Evolutionary conservation across 441 rosid genomes (phyloP).

Genomic region (Erysimum pusillum): DNA sequence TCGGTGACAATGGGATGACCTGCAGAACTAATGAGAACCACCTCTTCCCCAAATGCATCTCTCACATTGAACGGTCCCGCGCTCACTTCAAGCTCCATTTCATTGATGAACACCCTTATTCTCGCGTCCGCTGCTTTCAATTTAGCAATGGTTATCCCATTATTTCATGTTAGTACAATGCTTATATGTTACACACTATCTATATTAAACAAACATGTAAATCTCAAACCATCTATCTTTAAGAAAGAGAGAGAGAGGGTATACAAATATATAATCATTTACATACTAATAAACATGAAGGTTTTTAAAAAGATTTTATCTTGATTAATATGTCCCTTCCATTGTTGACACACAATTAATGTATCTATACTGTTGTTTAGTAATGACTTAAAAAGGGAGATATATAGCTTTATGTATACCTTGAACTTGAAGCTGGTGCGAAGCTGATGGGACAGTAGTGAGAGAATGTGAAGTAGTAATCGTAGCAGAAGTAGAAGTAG

Average conservation of each 20-base stretch:
- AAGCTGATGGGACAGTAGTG: conserved; percentile 58
- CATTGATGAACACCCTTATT: conserved; percentile 84
- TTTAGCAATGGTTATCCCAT: conserved; percentile 39
- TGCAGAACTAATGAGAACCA: conserved; percentile 69
- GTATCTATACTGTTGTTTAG: conserved; percentile 29
- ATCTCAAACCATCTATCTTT: not conserved
- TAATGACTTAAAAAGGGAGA: conserved; percentile 8
- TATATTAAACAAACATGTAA: conserved; percentile 2
- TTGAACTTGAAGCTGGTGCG: conserved; percentile 56
- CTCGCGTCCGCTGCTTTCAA: conserved; percentile 44
- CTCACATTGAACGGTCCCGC: conserved; percentile 79
- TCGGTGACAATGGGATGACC: conserved; percentile 86
- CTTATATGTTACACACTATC: conserved; percentile 16
- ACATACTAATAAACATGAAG: conserved; percentile 22
- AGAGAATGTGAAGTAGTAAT: conserved; percentile 48
- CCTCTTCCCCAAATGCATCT: conserved; percentile 90
- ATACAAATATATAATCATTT: conserved; percentile 11
- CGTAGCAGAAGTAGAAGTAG: conserved; percentile 44
- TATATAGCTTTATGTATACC: conserved; percentile 54
- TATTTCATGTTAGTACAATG: conserved; percentile 42
- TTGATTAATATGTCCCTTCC: conserved; percentile 41
- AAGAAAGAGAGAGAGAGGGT: not conserved
- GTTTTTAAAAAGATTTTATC: not conserved
- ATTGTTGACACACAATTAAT: conserved; percentile 41
- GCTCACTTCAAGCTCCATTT: conserved; percentile 76